A percentile compares a stretch with the other conserved stretches of the same genome.
Evolutionary conservation across 1,139 yeast species (phyloP).

Genomic region (Kluyveromyces marxianus): DNA sequence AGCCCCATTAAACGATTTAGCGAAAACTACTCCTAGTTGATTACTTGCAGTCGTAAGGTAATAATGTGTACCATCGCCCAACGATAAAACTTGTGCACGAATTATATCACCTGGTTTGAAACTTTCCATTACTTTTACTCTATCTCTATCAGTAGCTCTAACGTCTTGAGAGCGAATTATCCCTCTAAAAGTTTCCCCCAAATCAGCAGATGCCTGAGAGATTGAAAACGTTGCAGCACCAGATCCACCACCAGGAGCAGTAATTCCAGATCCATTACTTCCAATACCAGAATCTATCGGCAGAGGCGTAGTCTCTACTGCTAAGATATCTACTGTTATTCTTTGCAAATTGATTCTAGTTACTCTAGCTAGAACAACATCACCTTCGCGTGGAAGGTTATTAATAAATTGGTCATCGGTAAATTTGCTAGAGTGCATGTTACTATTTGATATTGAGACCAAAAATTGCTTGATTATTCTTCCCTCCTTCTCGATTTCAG

Average conservation of each 20-base stretch:
- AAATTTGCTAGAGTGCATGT: conserved; percentile 13
- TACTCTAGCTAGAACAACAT: conserved; percentile 71
- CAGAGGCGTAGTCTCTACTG: conserved; percentile 57
- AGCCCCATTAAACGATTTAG: conserved; percentile 58
- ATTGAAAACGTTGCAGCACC: conserved; percentile 44
- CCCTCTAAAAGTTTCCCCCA: conserved; percentile 90
- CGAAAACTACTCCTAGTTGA: conserved; percentile 90
- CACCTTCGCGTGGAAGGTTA: conserved; percentile 76
- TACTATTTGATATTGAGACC: conserved; percentile 15
- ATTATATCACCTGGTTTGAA: conserved; percentile 92
- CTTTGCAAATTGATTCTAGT: conserved; percentile 58
- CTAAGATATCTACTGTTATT: conserved; percentile 75
- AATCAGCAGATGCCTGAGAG: conserved; percentile 50
- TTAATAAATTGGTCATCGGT: conserved; percentile 36
- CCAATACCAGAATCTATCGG: conserved; percentile 59
- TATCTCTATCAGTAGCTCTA: conserved; percentile 84
- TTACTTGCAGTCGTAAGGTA: conserved; percentile 84
- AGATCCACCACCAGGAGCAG: conserved; percentile 50
- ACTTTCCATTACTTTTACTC: conserved; percentile 67
- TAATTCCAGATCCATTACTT: conserved; percentile 42
- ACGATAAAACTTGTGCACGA: conserved; percentile 69
- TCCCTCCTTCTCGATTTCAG: conserved; percentile 5
- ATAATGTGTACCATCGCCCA: conserved; percentile 91
- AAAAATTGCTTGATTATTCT: conserved; percentile 13
- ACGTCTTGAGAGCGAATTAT: conserved; percentile 83